These are phyloP conservation scores for Calonectria crousiana DNA, from an alignment of 2,329 filamentous ascomycete genomes.

Conservation along the genomic window DNA sequence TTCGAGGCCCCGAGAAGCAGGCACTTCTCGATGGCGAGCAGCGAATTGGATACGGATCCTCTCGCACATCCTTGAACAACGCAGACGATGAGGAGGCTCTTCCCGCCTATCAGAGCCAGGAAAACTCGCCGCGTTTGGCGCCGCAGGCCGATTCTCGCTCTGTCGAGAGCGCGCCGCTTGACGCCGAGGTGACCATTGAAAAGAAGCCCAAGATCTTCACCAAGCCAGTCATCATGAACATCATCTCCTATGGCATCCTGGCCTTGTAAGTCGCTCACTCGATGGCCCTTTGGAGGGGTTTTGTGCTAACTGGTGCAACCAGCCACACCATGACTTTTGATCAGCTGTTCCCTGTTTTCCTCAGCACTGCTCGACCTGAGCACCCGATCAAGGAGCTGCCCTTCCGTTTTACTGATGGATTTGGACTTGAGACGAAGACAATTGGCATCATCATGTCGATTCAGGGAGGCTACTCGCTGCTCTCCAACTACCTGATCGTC, in stretches of 20 bases:
- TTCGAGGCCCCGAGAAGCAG: constrained; percentile 66
- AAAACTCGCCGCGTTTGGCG: constrained; percentile 64
- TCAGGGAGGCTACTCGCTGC: constrained; percentile 90
- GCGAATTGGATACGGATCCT: constrained; percentile 70
- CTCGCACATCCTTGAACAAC: constrained; percentile 22
- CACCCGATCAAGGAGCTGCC: constrained; percentile 72
- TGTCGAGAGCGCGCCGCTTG: constrained; percentile 26
- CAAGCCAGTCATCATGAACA: constrained; percentile 85
- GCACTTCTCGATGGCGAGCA: constrained; percentile 73
- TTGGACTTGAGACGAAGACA: constrained; percentile 83
- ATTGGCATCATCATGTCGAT: constrained; percentile 91
- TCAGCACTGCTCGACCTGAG: constrained; percentile 74
- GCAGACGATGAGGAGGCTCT: constrained; percentile 66
- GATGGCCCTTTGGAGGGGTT: no score
- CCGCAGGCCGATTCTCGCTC: constrained; percentile 45
- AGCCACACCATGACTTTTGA: constrained; percentile 98
- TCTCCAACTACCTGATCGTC: constrained; percentile 87
- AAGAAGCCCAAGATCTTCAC: constrained; percentile 75
- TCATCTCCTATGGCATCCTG: constrained; percentile 89
- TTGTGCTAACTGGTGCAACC: constrained; percentile 33
- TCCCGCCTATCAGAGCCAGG: constrained; percentile 76
- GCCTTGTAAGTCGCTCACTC: constrained; percentile 80
- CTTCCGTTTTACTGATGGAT: constrained; percentile 90
- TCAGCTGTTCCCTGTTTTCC: constrained; percentile 90
- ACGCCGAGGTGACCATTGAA: constrained; percentile 40